phyloP scores from a whole-genome alignment of 768 basidiomycete genomes.

The Auricularia cornea region DNA sequence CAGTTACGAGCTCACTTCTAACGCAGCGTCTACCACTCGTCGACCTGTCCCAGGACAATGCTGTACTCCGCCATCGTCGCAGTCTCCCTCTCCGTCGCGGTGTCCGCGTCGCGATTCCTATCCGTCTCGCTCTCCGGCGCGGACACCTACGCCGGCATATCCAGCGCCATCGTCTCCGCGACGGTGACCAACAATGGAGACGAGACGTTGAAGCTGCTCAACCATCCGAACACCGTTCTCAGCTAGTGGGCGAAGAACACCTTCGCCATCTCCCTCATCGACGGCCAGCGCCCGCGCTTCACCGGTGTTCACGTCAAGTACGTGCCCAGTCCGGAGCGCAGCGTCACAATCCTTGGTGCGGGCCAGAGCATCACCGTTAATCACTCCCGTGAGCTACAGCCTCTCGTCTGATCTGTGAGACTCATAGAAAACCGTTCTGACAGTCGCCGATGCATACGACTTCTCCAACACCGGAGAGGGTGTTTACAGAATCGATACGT shows the following conservation, averaged over 20 bases:
- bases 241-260: slow-evolving; percentile 34
- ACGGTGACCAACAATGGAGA: slow-evolving; percentile 41
- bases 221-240: slow-evolving; percentile 35
- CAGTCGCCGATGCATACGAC: slow-evolving; percentile 41
- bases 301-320: slow-evolving; percentile 37
- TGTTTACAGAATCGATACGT: slow-evolving; percentile 33
- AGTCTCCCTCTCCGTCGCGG: slow-evolving; percentile 26
- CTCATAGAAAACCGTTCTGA: too few relatives aligned
- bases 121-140: slow-evolving; percentile 29
- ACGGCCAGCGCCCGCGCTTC: slow-evolving; percentile 29
- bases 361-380: slow-evolving; percentile 12
- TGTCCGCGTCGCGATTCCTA: slow-evolving; percentile 27
- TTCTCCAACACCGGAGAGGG: slow-evolving; percentile 34
- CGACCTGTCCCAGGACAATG: slow-evolving; percentile 14
- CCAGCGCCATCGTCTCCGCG: slow-evolving; percentile 32
- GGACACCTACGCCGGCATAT: slow-evolving; percentile 21
- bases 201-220: slow-evolving; percentile 38
- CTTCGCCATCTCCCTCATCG: slow-evolving; percentile 31
- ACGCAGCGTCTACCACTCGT: too few relatives aligned
- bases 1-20: too few relatives aligned
- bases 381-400: slow-evolving; percentile 19
- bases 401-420: slow-evolving; percentile 1
- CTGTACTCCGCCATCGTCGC: slow-evolving; percentile 27
- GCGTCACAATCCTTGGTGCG: slow-evolving; percentile 29
- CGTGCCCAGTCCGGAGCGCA: slow-evolving; percentile 25